phyloP scores from a whole-genome alignment of 2,329 filamentous ascomycete genomes.

The Aspergillus candidus region DNA sequence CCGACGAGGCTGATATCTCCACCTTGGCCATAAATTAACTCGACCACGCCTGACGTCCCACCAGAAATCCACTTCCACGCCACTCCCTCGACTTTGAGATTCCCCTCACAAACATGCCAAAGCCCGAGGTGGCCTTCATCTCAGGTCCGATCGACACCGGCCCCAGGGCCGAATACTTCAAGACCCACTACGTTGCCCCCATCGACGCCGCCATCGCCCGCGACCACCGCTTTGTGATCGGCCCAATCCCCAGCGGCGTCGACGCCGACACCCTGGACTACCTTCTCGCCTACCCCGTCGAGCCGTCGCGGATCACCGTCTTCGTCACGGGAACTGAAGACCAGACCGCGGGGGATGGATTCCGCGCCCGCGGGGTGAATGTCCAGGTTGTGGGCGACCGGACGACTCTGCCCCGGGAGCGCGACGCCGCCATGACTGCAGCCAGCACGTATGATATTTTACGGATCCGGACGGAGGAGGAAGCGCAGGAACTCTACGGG shows the following conservation, averaged over 20 bases:
- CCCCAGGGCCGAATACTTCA: slow-evolving; percentile 21
- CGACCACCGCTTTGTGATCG: slow-evolving; percentile 21
- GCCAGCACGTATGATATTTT: slow-evolving; percentile 31
- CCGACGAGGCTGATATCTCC: too few relatives aligned
- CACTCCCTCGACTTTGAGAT: too few relatives aligned
- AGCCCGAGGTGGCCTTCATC: slow-evolving; percentile 22
- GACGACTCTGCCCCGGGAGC: slow-evolving; percentile 15
- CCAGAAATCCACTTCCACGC: too few relatives aligned
- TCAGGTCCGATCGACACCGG: slow-evolving; percentile 29
- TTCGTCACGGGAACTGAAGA: slow-evolving; percentile 21
- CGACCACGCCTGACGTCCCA: too few relatives aligned
- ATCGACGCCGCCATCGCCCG: slow-evolving; percentile 15
- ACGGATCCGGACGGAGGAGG: slow-evolving; percentile 22
- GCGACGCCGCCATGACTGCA: slow-evolving; percentile 29
- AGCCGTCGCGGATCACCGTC: slow-evolving; percentile 18
- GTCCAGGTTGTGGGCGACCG: slow-evolving; percentile 12
- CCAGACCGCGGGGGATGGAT: slow-evolving; percentile 10
- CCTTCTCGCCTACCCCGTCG: slow-evolving; percentile 18
- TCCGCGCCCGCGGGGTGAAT: slow-evolving; percentile 12
- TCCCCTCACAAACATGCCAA: too few relatives aligned
- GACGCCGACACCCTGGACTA: slow-evolving; percentile 24
- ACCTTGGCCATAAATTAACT: too few relatives aligned
- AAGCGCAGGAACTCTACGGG: slow-evolving; percentile 25
- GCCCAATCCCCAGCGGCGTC: slow-evolving; percentile 17
- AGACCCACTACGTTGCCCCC: slow-evolving; percentile 22